A percentile compares a stretch with the other conserved stretches of the same genome.
Evolutionary conservation across 371 early-diverging fungal species (phyloP).

Genomic region (Rhizomucor pusillus): DNA sequence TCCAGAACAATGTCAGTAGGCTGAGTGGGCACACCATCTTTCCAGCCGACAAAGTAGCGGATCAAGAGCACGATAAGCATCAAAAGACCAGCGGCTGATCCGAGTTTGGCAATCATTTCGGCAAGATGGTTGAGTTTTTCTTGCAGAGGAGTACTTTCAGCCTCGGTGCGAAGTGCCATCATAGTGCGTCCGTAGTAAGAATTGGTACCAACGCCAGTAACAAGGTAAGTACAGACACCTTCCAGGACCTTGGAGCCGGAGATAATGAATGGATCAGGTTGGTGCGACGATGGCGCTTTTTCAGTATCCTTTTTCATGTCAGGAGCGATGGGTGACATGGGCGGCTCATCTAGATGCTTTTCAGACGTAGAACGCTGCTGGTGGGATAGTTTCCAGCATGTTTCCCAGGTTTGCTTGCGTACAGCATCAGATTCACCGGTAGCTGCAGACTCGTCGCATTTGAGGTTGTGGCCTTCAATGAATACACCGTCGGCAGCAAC

Average conservation of each 20-base stretch:
- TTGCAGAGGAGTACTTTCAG: constrained; percentile 73
- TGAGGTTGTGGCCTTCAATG: constrained; percentile 79
- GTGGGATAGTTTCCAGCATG: constrained; percentile 17
- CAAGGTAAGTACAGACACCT: constrained; percentile 76
- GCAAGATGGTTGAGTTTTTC: constrained; percentile 66
- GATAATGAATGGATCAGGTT: constrained; percentile 70
- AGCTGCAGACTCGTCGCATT: constrained; percentile 87
- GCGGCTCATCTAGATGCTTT: not conserved
- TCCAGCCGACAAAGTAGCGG: constrained; percentile 56
- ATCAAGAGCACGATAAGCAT: constrained; percentile 65
- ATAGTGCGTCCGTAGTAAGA: constrained; percentile 78
- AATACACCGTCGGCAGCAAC: constrained; percentile 87
- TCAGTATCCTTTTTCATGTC: not conserved
- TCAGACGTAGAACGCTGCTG: not conserved
- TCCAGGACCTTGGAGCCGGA: constrained; percentile 77
- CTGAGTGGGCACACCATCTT: constrained; percentile 22
- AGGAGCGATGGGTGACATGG: constrained; percentile 1
- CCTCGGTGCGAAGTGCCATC: constrained; percentile 66
- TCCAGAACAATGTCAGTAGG: constrained; percentile 44
- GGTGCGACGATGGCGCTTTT: constrained; percentile 13
- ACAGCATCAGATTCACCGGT: constrained; percentile 91
- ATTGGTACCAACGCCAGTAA: constrained; percentile 67
- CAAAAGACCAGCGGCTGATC: constrained; percentile 61
- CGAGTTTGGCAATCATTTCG: constrained; percentile 71
- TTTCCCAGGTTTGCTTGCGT: constrained; percentile 47